Evolutionary conservation across 2,329 filamentous ascomycete genomes (phyloP), one percentile per base, ranked within the genome.

Genomic region (Pseudogymnoascus sp.): DNA sequence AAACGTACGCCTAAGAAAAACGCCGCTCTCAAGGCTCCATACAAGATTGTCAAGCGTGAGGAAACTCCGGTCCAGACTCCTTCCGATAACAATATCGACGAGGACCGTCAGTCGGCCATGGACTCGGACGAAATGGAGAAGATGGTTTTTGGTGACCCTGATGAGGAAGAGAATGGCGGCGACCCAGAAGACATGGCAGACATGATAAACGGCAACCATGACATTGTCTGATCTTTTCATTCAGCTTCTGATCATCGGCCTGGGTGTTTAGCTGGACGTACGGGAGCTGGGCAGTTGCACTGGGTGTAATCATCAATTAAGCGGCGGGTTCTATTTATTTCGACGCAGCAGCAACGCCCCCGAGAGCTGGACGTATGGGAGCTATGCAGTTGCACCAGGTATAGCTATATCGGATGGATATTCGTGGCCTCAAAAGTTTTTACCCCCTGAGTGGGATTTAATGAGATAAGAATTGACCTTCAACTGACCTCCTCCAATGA

Each of bases 31-130:
- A 60, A 35, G 1, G 66, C 64, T 0, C 63, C 62, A 1, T 60
- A 45, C 29, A 64, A 60, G n/a, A 45, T 67, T 29, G 63, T 39
- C n/a, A 66, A 65, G 41, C 11, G 35, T 1, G 49, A 45, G 11
- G 60, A 61, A 10, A 14, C 37, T n/a, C 10, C 26, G 7, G 29
- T 2, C n/a, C 29, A 55, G 29, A 55, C 29, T n/a, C 16, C 6
- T 55, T 55, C 49, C 14, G 29, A 16, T 7, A 31, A 31, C 23
- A 16, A 52, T 16, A 8, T 52, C 4, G 43, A 55, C 10, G 26
- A 33, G 26, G 49, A 33, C 49, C 49, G 16, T 7, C 49, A 55
- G 29, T 55, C 49, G 11, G 49, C 26, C 35, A 60, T 60, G 14
- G 38, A 60, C 14, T 19, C n/a, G n/a, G 58, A 60, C 1, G 58